Evolutionary conservation across 1,284 basidiomycete species (phyloP).

Genomic region (Trichosporon coremiiforme): DNA sequence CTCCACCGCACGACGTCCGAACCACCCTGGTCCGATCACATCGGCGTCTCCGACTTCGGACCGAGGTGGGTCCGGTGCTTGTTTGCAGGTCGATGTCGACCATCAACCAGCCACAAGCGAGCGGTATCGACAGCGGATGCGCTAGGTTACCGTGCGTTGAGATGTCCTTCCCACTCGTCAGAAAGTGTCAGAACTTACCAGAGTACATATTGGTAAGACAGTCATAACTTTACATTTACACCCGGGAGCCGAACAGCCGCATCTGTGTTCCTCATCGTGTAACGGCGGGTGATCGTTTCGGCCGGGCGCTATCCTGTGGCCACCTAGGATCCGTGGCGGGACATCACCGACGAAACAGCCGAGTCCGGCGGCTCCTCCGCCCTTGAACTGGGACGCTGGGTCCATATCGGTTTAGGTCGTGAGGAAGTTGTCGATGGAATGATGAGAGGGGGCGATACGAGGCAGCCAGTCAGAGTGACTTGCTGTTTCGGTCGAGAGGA

Average conservation of each 20-base stretch:
- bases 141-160: too few relatives aligned
- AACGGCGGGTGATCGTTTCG: conserved; percentile 9
- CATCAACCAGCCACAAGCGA: too few relatives aligned
- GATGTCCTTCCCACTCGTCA: not conserved
- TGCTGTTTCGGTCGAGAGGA: not conserved
- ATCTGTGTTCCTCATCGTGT: conserved; percentile 30
- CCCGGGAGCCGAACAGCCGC: conserved; percentile 30
- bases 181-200: conserved; percentile 25
- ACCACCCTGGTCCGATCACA: not conserved
- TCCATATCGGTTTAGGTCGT: not conserved
- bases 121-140: too few relatives aligned
- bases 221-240: conserved; percentile 36
- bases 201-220: conserved; percentile 26
- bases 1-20: not conserved
- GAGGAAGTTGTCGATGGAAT: not conserved
- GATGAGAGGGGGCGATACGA: not conserved
- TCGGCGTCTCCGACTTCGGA: not conserved
- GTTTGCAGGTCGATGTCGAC: not conserved
- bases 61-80: not conserved
- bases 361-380: conserved; percentile 16
- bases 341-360: not conserved
- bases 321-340: conserved; percentile 1
- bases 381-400: conserved; percentile 17
- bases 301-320: conserved; percentile 9
- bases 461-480: not conserved